A percentile compares a stretch with the other conserved stretches of the same genome.
phyloP scores from a whole-genome alignment of 208 protist genomes.

The Leishmania major region DNA sequence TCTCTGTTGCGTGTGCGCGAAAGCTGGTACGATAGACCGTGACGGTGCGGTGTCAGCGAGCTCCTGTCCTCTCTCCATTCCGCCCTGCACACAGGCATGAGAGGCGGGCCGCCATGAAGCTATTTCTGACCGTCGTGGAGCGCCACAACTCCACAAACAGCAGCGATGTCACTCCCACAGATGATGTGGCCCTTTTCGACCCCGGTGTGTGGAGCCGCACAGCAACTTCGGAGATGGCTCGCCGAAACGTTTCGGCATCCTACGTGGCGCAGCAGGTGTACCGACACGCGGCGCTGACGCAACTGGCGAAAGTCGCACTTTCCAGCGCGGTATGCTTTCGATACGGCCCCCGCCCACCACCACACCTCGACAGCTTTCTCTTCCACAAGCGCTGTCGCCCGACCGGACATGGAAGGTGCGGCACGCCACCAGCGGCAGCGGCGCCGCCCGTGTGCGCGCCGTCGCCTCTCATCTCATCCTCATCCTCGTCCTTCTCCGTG shows the following conservation, averaged over 20 bases:
- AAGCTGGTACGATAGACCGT: not conserved
- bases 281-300: constrained; percentile 9
- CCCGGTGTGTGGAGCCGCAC: constrained; percentile 19
- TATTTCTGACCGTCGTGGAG: constrained; percentile 8
- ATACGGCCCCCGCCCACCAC: constrained; percentile 21
- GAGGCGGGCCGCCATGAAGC: constrained; percentile 4
- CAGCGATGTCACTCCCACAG: not conserved
- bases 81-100: not conserved
- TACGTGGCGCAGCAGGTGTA: constrained; percentile 25
- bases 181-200: constrained; percentile 19
- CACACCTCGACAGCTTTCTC: constrained; percentile 6
- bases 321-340: constrained; percentile 17
- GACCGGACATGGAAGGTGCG: not conserved
- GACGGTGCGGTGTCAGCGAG: not conserved
- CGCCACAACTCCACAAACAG: not conserved
- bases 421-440: not conserved
- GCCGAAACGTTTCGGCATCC: not conserved
- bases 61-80: not conserved
- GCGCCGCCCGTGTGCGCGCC: not conserved
- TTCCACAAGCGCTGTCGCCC: constrained; percentile 6
- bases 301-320: not conserved
- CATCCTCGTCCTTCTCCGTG: not conserved
- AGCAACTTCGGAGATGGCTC: constrained; percentile 10
- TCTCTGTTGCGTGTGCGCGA: not conserved
- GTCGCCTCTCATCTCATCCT: not conserved